Evolutionary conservation across 352 stramenopile genomes (phyloP), one percentile per base, ranked within the genome.

Genomic region (Phytophthora pluvialis): DNA sequence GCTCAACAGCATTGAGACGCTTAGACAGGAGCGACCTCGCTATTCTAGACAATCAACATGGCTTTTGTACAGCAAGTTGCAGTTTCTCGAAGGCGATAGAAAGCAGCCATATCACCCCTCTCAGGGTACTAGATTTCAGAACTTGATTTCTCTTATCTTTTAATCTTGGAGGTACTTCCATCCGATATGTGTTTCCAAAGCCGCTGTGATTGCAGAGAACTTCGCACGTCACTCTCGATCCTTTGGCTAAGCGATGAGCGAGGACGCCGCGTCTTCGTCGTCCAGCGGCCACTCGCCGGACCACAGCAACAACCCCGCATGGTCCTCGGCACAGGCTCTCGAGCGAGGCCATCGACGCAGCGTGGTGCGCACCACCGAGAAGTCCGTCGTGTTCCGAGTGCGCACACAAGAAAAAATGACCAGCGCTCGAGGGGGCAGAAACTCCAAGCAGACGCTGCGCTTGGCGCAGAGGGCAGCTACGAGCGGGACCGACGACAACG

Each of bases 361-460:
- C 36, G 50, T 70, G 32, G 11, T 64, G 8, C 54, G 57, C 49
- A 75, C 67, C 43, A 75, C 49, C 6, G 67, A 75, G 60, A 78
- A 75, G 58, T 78, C 67, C 8, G 64, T 72, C n/a, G 55, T 72
- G 32, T 57, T 75, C 29, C 66, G 60, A 25, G 21, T 78, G 48
- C 57, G 54, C 57, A 70, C 59, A 33, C 51, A 74, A 16, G 65
- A 78, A 40, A 49, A 75, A 33, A 1, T 64, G 29, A 55, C 48
- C 13, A 59, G 50, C 15, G 26, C 16, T 49, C 56, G 39, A 56
- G 44, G 46, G 28, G 60, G 26, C 35, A 39, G 42, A 42, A 60
- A 49, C 28, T 55, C 46, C 7, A 61, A 53, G 18, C 53, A 50
- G 35, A 46, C 53, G 39, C 15, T 67, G 39, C 54, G 18, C 16